phyloP scores from a whole-genome alignment of 257 asterid species.

The Anisodus acutangulus region DNA sequence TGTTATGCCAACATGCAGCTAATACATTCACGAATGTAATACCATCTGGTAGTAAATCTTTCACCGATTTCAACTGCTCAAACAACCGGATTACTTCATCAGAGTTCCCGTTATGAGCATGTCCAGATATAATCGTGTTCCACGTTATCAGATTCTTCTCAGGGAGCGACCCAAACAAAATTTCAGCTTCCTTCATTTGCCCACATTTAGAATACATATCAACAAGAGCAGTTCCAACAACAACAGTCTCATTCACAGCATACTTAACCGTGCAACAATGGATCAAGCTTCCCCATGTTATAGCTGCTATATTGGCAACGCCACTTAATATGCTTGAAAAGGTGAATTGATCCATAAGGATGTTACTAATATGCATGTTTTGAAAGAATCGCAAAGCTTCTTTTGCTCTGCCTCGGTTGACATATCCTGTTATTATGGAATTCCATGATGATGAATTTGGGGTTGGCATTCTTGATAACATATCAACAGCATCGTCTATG shows the following conservation, averaged over 20 bases:
- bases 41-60: slow-evolving; percentile 56
- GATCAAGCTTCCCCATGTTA: slow-evolving; percentile 54
- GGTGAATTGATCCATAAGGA: slow-evolving; percentile 72
- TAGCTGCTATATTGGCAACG: slow-evolving; percentile 54
- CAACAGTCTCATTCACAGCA: slow-evolving; percentile 54
- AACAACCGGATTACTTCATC: slow-evolving; percentile 56
- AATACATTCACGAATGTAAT: slow-evolving; percentile 69
- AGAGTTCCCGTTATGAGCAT: slow-evolving; percentile 61
- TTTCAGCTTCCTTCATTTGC: slow-evolving; percentile 50
- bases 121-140: slow-evolving; percentile 78
- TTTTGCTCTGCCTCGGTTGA: slow-evolving; percentile 53
- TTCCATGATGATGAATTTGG: slow-evolving; percentile 92
- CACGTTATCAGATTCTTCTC: slow-evolving; percentile 73
- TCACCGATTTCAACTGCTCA: slow-evolving; percentile 47
- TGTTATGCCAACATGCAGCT: slow-evolving; percentile 70
- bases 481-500: slow-evolving; percentile 60
- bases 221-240: slow-evolving; percentile 77
- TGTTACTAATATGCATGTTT: slow-evolving; percentile 59
- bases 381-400: slow-evolving; percentile 60
- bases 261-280: slow-evolving; percentile 65
- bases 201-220: slow-evolving; percentile 93
- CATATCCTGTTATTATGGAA: slow-evolving; percentile 74
- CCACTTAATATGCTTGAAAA: slow-evolving; percentile 78
- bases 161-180: slow-evolving; percentile 48
- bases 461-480: slow-evolving; percentile 52